phyloP scores from a whole-genome alignment of 371 early-diverging fungal species.

The Mortierella sp. region DNA sequence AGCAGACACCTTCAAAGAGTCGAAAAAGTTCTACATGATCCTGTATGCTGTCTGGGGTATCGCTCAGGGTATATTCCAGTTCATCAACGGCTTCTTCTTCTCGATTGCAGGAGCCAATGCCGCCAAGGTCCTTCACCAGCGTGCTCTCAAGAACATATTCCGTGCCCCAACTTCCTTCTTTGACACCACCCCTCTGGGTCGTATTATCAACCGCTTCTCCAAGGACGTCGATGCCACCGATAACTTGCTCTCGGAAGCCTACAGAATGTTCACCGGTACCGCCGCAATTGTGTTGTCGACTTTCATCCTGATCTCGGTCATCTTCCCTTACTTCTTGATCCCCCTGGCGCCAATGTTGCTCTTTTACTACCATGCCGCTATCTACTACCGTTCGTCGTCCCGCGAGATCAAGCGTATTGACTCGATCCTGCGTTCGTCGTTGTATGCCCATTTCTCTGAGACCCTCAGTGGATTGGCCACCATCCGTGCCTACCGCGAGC shows the following conservation, averaged over 20 bases:
- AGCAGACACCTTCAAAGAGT: constrained; percentile 19
- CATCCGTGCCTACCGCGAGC: constrained; percentile 83
- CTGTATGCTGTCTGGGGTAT: constrained; percentile 61
- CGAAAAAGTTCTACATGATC: constrained; percentile 49
- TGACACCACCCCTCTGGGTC: constrained; percentile 88
- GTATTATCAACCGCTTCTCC: constrained; percentile 91
- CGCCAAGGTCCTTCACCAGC: constrained; percentile 45
- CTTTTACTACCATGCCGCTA: constrained; percentile 77
- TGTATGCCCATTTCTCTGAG: constrained; percentile 89
- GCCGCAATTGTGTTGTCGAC: constrained; percentile 75
- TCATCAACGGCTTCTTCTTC: constrained; percentile 57
- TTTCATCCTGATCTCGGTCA: constrained; percentile 75
- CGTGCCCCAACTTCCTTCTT: constrained; percentile 86
- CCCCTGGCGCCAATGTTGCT: constrained; percentile 52
- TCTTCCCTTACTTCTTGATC: constrained; percentile 74
- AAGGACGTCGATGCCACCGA: constrained; percentile 90
- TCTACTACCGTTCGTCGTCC: constrained; percentile 79
- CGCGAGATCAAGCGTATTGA: constrained; percentile 90
- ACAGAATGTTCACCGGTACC: constrained; percentile 78
- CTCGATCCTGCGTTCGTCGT: constrained; percentile 85
- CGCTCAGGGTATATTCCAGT: constrained; percentile 54
- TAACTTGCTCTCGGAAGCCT: constrained; percentile 75
- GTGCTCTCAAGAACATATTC: constrained; percentile 64
- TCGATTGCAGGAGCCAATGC: constrained; percentile 45
- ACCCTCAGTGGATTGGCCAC: constrained; percentile 79